phyloP scores from a whole-genome alignment of 1,284 basidiomycete genomes.

The Kalmanozyma brasiliensis region DNA sequence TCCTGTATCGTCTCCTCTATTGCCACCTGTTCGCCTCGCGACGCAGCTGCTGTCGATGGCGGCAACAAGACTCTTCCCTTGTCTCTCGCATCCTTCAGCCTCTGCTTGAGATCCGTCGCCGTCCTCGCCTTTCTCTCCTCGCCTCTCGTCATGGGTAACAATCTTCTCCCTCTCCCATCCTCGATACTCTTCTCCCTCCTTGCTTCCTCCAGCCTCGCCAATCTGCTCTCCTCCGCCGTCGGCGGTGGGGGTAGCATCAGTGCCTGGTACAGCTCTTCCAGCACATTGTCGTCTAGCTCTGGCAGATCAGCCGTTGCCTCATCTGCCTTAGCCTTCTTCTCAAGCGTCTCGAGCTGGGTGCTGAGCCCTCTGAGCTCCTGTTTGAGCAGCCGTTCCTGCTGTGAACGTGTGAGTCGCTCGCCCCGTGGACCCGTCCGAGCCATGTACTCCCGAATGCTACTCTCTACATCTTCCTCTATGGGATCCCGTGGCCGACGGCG shows the following conservation, averaged over 20 bases:
- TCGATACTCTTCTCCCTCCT: slow-evolving; percentile 20
- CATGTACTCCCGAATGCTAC: slow-evolving; percentile 41
- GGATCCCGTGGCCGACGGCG: slow-evolving; percentile 14
- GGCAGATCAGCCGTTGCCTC: slow-evolving; percentile 53
- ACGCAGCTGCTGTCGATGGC: slow-evolving; percentile 6
- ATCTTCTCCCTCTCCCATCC: background rate
- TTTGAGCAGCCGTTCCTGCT: slow-evolving; percentile 45
- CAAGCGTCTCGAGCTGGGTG: slow-evolving; percentile 35
- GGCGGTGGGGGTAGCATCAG: slow-evolving; percentile 46
- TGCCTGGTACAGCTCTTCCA: slow-evolving; percentile 61
- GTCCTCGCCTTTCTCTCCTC: slow-evolving; percentile 14
- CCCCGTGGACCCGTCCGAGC: slow-evolving; percentile 37
- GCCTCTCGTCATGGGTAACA: slow-evolving; percentile 8
- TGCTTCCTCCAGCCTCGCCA: slow-evolving; percentile 32
- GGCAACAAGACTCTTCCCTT: slow-evolving; percentile 28
- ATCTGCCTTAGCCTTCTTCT: slow-evolving; percentile 51
- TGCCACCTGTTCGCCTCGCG: background rate
- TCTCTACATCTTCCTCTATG: slow-evolving; percentile 24
- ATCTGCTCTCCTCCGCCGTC: slow-evolving; percentile 34
- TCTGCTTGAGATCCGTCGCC: slow-evolving; percentile 25
- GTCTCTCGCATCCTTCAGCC: slow-evolving; percentile 38
- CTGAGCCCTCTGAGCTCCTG: slow-evolving; percentile 52
- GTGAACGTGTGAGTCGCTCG: slow-evolving; percentile 33
- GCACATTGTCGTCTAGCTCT: slow-evolving; percentile 54
- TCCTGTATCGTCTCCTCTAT: background rate